Percentiles rank a stretch among this genome's conserved stretches.
These are phyloP conservation scores for Cladosporium sp. DNA, from an alignment of 2,329 filamentous ascomycete species.

Conservation along the genomic window DNA sequence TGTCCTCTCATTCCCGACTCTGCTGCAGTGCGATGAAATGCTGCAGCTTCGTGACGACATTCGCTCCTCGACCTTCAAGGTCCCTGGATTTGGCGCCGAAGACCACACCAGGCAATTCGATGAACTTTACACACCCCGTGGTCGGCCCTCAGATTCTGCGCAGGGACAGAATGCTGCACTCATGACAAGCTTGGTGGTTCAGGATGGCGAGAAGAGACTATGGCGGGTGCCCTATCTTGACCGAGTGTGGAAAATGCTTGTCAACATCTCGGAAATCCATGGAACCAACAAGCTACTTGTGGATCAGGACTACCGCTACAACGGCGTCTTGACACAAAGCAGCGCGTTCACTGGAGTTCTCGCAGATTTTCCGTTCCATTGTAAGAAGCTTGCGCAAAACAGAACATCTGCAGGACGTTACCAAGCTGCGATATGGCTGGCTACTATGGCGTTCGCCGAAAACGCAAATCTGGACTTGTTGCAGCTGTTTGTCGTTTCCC, in stretches of 20 bases:
- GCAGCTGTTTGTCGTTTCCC: slow-evolving; percentile 37
- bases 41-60: slow-evolving; percentile 29
- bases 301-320: not conserved
- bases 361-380: not conserved
- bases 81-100: slow-evolving; percentile 33
- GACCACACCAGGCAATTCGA: slow-evolving; percentile 23
- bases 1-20: not conserved
- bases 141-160: not conserved
- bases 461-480: slow-evolving; percentile 39
- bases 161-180: slow-evolving; percentile 5
- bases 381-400: not conserved
- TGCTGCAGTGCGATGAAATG: slow-evolving; percentile 14
- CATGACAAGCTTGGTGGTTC: slow-evolving; percentile 1
- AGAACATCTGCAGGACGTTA: not conserved
- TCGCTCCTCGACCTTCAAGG: slow-evolving; percentile 28
- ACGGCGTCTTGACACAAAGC: not conserved
- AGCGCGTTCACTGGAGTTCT: not conserved
- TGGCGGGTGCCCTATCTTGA: not conserved
- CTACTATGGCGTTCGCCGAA: slow-evolving; percentile 40
- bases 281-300: too few species aligned
- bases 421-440: slow-evolving; percentile 24
- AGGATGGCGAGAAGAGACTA: not conserved
- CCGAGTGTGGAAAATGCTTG: too few species aligned
- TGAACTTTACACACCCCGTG: slow-evolving; percentile 20
- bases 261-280: not conserved